These are phyloP conservation scores for Cucurbita moschata DNA, from an alignment of 306 rosid species.

Conservation along the genomic window DNA sequence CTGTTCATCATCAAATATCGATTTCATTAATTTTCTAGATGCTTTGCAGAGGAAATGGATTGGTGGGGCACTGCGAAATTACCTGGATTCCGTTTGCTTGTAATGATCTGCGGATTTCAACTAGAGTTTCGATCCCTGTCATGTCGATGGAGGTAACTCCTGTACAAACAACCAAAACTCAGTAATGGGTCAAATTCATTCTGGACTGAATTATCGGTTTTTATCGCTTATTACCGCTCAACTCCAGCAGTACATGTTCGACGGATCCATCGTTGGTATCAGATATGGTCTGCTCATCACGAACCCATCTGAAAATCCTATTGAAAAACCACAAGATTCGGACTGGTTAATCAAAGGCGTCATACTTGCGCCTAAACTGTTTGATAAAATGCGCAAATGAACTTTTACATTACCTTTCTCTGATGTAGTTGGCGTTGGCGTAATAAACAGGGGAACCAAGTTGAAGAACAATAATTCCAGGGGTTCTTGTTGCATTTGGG, in stretches of 20 bases:
- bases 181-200: not conserved
- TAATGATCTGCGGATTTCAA: constrained; percentile 30
- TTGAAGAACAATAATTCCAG: constrained; percentile 47
- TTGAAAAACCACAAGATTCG: not conserved
- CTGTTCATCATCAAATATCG: constrained; percentile 11
- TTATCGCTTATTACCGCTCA: constrained; percentile 33
- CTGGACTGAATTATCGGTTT: too few species aligned
- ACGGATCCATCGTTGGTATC: constrained; percentile 10
- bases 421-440: constrained; percentile 49
- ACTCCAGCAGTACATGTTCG: constrained; percentile 48
- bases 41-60: not conserved
- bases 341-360: not conserved
- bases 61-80: not conserved
- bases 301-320: constrained; percentile 65
- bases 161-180: not conserved
- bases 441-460: constrained; percentile 84
- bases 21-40: not conserved
- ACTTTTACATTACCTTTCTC: constrained; percentile 44
- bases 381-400: not conserved
- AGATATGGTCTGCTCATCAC: constrained; percentile 25
- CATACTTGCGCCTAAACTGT: not conserved
- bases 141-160: constrained; percentile 74
- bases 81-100: constrained; percentile 37
- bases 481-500: constrained; percentile 13
- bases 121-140: constrained; percentile 53